A percentile compares a stretch with the other conserved stretches of the same genome.
phyloP scores from a whole-genome alignment of 441 rosid species.

The Erodium trifolium region DNA sequence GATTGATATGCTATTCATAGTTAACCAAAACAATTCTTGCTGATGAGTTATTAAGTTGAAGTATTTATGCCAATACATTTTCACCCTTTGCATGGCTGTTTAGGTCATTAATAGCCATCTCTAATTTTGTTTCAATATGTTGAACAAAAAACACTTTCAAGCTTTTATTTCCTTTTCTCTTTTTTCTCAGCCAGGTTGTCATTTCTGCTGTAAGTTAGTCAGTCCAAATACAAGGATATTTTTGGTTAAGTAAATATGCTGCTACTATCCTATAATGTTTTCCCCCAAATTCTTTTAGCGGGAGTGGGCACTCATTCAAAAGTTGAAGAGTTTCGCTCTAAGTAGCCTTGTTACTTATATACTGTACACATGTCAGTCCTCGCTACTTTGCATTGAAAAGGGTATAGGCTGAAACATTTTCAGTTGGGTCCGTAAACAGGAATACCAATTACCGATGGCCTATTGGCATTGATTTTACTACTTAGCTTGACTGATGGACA shows the following conservation, averaged over 20 bases:
- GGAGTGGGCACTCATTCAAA: too few relatives aligned
- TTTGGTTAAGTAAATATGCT: too few relatives aligned
- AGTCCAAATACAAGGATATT: neutral
- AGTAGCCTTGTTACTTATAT: too few relatives aligned
- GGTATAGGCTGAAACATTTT: too few relatives aligned
- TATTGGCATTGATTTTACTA: neutral
- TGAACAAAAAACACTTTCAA: too few relatives aligned
- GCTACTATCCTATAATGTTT: too few relatives aligned
- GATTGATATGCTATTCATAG: constrained; percentile 3
- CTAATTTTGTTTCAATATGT: too few relatives aligned
- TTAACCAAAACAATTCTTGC: neutral
- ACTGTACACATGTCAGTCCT: too few relatives aligned
- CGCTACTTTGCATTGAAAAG: too few relatives aligned
- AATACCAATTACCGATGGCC: neutral
- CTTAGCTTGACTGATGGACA: neutral
- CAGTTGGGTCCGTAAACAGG: neutral
- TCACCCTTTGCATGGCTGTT: neutral
- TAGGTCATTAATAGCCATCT: neutral
- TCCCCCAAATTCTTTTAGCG: too few relatives aligned
- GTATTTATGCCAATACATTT: neutral
- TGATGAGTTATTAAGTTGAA: neutral
- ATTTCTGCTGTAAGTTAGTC: neutral
- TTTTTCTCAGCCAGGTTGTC: neutral
- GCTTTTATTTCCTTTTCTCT: too few relatives aligned
- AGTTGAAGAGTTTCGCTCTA: too few relatives aligned